Evolutionary conservation across 1,284 basidiomycete species (phyloP), one percentile per base, ranked within the genome.

Genomic region (Ustilago crameri): DNA sequence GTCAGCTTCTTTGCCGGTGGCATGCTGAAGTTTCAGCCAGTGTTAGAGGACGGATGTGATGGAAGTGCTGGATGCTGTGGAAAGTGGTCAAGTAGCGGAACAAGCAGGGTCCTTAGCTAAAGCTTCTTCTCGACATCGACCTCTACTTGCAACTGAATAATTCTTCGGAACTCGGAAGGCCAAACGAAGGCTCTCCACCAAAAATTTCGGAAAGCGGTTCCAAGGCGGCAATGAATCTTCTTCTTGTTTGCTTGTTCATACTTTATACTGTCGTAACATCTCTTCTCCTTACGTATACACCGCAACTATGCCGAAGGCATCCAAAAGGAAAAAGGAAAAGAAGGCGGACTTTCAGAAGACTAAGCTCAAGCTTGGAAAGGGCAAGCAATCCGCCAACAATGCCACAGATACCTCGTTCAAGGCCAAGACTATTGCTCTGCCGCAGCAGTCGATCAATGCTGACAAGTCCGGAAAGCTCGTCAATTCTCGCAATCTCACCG

Each of bases 391-490:
- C 9, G 87, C 93, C 9, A 88, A 86, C 51, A 98, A 97, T 87
- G 91, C 89, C 9, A 89, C 96, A 70, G 93, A 98, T 84, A 97
- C 95, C 1, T 94, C 93, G 0, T 97, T 95, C 88, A 96, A 94
- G 84, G 90, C 93, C 42, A 88, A 92, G 71, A 63, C 61, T n/a
- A 69, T 79, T 30, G 65, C 67, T 2, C 53, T 63, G 35, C 57
- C 61, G 40, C 77, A 79, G 56, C 79, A 80, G 56, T 78, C 75
- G 23, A 78, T 80, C 64, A 74, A 60, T 35, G 59, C 56, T 7
- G 78, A 80, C 67, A 76, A 75, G 51, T 72, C 75, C 10, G 62
- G 64, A 22, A 62, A 55, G 20, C 51, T 65, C 10, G 55, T 71
- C 61, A 73, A 65, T 60, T 56, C 61, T 49, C 64, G 78, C 46